Percentiles rank a stretch among this genome's conserved stretches.
phyloP scores from a whole-genome alignment of 805 yeast genomes.

The Starmerella bombicola region DNA sequence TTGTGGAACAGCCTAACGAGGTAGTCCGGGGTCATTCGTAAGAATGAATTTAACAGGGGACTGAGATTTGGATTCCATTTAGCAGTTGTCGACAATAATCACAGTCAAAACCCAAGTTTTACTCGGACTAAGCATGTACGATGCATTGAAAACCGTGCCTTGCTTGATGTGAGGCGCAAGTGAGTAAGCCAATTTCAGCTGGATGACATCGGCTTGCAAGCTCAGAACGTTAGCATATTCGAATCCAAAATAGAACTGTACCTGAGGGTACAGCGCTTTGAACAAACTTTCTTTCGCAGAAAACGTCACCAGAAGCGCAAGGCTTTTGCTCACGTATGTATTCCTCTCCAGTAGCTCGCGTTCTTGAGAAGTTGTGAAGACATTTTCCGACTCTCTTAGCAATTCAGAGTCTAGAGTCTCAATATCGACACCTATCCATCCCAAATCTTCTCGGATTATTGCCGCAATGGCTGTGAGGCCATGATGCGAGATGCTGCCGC shows the following conservation, averaged over 20 bases:
- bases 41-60: too few species aligned
- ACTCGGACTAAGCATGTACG: too few species aligned
- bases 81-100: too few species aligned
- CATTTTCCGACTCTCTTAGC: neutral
- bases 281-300: slow-evolving; percentile 16
- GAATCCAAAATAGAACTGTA: slow-evolving; percentile 8
- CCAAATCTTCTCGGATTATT: neutral
- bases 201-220: neutral
- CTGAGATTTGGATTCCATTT: too few species aligned
- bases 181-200: neutral
- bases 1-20: too few species aligned
- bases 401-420: neutral
- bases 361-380: slow-evolving; percentile 1
- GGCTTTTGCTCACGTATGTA: neutral
- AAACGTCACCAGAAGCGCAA: slow-evolving; percentile 1
- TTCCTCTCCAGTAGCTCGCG: neutral
- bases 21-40: too few species aligned
- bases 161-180: neutral
- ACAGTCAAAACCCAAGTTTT: too few species aligned
- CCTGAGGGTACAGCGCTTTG: slow-evolving; percentile 11
- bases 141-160: neutral
- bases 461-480: slow-evolving; percentile 7
- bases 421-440: slow-evolving; percentile 11
- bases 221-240: slow-evolving; percentile 7
- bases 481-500: slow-evolving; percentile 14